Evolutionary conservation across 192 early-diverging fungal species (phyloP).

Genomic region (Coemansia sp.): DNA sequence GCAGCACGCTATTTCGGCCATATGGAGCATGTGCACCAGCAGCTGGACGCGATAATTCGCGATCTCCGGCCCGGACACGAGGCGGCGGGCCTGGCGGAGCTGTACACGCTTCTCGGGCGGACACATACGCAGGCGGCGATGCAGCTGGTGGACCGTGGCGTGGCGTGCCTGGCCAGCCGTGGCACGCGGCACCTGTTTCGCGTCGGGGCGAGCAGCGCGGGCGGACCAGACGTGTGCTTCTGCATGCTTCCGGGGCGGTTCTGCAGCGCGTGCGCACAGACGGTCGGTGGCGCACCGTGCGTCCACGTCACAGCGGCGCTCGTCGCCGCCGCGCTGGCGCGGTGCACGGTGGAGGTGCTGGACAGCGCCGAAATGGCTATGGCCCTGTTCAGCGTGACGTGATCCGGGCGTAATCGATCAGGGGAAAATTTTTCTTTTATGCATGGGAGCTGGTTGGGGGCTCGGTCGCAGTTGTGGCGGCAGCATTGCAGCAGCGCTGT

Average conservation of each 20-base stretch:
- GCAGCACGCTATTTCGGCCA: neutral
- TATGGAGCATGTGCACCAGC: constrained; percentile 44
- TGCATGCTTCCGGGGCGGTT: constrained; percentile 43
- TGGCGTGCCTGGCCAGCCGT: constrained; percentile 35
- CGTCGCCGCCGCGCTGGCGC: constrained; percentile 30
- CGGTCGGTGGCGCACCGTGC: constrained; percentile 17
- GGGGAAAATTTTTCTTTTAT: constrained; percentile 17
- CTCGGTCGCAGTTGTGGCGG: neutral
- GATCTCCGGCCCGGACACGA: constrained; percentile 10
- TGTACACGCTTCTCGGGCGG: constrained; percentile 33
- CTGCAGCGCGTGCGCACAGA: constrained; percentile 25
- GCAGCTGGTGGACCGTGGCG: constrained; percentile 35
- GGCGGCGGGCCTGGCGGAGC: constrained; percentile 8
- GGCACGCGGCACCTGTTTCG: constrained; percentile 26
- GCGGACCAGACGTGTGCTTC: constrained; percentile 17
- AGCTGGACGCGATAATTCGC: constrained; percentile 26
- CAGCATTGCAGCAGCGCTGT: too few species aligned
- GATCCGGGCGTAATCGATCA: constrained; percentile 5
- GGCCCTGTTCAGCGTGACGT: constrained; percentile 24
- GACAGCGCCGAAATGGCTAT: constrained; percentile 21
- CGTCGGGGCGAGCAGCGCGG: constrained; percentile 2
- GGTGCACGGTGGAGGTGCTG: constrained; percentile 19
- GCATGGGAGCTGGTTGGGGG: constrained; percentile 1
- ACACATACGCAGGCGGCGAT: constrained; percentile 19
- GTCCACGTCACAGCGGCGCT: constrained; percentile 36